Evolutionary conservation across 2,329 filamentous ascomycete species (phyloP), one percentile per base, ranked within the genome.

Genomic region (Clarireedia monteithiana): DNA sequence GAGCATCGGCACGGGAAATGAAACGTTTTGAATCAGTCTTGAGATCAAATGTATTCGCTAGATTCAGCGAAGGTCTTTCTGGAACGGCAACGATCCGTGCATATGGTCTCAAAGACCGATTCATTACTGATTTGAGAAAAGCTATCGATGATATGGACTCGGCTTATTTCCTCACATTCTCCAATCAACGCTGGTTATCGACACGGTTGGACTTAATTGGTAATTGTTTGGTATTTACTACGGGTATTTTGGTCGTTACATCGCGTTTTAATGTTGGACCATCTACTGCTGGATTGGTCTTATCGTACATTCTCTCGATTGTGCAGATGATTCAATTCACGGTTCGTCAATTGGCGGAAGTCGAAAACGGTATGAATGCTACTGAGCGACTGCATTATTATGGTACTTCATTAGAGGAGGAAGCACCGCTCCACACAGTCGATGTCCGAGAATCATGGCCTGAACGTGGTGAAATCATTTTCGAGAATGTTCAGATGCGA

Each of bases 341-440:
- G 0, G 89, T 97, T 17, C 83, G 94, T 17, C 92, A 97, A 72
- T 78, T 96, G 6, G 92, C 92, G 26, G 92, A 96, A 71, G 90
- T 97, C 7, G 92, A 97, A 71, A 97, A 96, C 72, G 90, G 91
- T 68, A 97, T 97, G 92, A 97, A 96, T 70, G 86, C 91, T 0
- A 94, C 95, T 0, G 92, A 97, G 73, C 86, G 94, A 50, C 77
- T 97, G 36, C 84, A 91, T 69, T 90, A 95, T 74, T 97, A 97
- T 69, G 91, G 89, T 54, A 89, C 83, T 0, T 73, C 89, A 63
- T 80, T 99, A 4, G 91, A 95, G 60, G 87, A 96, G 68, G 94
- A 97, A 71, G 89, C 92, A 0, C 89, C 91, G 0, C 77, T 91
- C 1, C 88, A 91, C 65, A 85, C 89, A 44, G 70, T 85, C 49